Base-by-base conservation (phyloP, 306 rosid genomes). In the Trifolium fragiferum region DNA sequence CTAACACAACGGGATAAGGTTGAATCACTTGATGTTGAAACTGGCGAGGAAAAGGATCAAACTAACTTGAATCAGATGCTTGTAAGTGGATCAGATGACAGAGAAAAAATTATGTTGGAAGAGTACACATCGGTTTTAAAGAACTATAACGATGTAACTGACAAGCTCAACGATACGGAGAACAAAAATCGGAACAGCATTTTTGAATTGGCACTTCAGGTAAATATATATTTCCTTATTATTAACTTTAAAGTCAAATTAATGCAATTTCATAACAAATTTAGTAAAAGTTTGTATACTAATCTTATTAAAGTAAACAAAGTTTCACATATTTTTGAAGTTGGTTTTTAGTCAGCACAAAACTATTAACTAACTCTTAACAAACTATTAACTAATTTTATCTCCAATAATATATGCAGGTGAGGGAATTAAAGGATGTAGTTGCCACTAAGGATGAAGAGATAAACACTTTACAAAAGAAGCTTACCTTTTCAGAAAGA, bases 61-160 rank as follows among this genome's bases (percentile, higher is more conserved):
- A 80, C 88, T 1, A 82, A 80, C 33, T 81, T 81, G 89, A 86
- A 82, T 69, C 84, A 86, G n/a, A 10, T 85, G 80, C 84, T 90
- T 74, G 70, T 76, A 12, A 85, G 78, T 78, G 96, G 86, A 54
- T 76, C 86, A 74, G 96, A 88, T 74, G 95, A 88, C 20, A 90
- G 90, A 81, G 97, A 94, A 60, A 88, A 82, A 69, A 70, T 81
- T 81, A 66, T 86, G 25, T 76, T 89, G 59, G 93, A 89, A 10
- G 98, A 94, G 83, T 90, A 86, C 71, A 84, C 89, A 40, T 83
- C 95, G 66, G 89, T 92, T 68, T 82, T 90, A 27, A 81, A 69
- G 66, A 87, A 92, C 84, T 92, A 87, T 54, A 90, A 89, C 68
- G 90, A 85, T 19, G 93, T 81, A 58, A 85, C 77, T 76, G 87